These are phyloP conservation scores for Fusarium oligoseptatum DNA, from an alignment of 2,329 filamentous ascomycete genomes.

Conservation along the genomic window DNA sequence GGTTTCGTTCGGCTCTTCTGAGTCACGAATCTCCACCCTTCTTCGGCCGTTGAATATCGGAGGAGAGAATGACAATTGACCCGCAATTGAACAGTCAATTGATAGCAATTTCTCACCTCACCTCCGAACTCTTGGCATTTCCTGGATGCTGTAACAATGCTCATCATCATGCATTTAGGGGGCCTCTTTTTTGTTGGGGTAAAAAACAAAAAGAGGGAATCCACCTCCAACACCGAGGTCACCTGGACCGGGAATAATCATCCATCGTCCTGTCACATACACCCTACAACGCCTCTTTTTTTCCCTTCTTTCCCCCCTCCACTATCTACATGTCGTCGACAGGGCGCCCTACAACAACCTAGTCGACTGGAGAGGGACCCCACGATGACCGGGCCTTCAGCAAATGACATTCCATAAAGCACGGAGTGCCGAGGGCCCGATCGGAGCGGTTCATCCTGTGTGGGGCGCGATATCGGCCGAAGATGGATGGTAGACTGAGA, in stretches of 20 bases:
- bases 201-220: background rate
- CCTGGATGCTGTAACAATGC: background rate
- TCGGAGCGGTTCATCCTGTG: conserved; percentile 14
- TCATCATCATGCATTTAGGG: background rate
- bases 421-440: conserved; percentile 12
- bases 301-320: background rate
- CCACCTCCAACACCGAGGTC: background rate
- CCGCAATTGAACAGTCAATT: background rate
- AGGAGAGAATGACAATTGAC: background rate
- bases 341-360: conserved; percentile 16
- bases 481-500: conserved; percentile 16
- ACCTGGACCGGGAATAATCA: conserved; percentile 2
- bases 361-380: conserved; percentile 2
- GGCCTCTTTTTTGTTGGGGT: conserved; percentile 8
- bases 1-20: background rate
- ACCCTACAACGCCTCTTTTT: background rate
- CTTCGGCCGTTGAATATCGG: conserved; percentile 8
- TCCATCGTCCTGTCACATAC: background rate
- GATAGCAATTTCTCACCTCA: background rate
- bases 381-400: background rate
- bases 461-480: conserved; percentile 41
- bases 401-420: conserved; percentile 19
- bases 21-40: background rate
- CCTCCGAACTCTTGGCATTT: background rate
- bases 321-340: background rate